Base-by-base conservation (phyloP, 1,139 yeast genomes). In the Lipomyces yarrowii region DNA sequence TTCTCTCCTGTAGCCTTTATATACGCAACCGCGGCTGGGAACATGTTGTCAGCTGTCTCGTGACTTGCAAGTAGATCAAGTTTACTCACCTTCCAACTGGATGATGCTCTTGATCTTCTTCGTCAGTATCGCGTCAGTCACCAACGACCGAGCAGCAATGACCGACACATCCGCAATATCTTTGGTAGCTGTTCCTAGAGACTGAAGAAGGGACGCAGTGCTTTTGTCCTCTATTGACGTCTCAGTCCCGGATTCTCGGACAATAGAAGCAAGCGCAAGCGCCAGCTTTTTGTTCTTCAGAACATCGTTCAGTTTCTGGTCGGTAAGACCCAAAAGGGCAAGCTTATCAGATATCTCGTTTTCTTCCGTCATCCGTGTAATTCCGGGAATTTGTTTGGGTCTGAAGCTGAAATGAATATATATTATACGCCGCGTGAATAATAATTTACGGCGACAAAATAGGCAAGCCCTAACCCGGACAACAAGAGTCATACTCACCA, bases 211-310 rank as follows among this genome's bases (percentile, higher is more conserved):
- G 3, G 89, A 83, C 70, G 87, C 83, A 70, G 84, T 77, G 23
- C 81, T 80, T 77, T 88, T 82, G 58, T 83, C 85, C 67, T 57
- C 60, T 15, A 64, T 52, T 5, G 62, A 48, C 56, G 37, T 3
- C 48, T 48, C 39, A 3, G 53, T 10, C 30, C 52, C 11, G 82
- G 80, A 77, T 64, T 84, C 84, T 42, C 77, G 75, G 62, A 90
- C 81, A 67, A 92, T 84, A 56, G 84, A 84, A 54, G 81, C 83
- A 67, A 94, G 83, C 0, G 96, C 86, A 48, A 81, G 80, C 23
- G 96, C 85, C 51, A 92, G 96, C 77, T 92, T 92, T 76, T 88
- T 87, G 80, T 94, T 94, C 77, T 91, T 93, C 67, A 86, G 77
- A 65, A 91, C 87, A 75, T 94, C 98, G 60, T 84, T 83, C 63